A percentile compares a stretch with the other conserved stretches of the same genome.
phyloP scores from a whole-genome alignment of 768 basidiomycete species.

The Lepiota venenata region DNA sequence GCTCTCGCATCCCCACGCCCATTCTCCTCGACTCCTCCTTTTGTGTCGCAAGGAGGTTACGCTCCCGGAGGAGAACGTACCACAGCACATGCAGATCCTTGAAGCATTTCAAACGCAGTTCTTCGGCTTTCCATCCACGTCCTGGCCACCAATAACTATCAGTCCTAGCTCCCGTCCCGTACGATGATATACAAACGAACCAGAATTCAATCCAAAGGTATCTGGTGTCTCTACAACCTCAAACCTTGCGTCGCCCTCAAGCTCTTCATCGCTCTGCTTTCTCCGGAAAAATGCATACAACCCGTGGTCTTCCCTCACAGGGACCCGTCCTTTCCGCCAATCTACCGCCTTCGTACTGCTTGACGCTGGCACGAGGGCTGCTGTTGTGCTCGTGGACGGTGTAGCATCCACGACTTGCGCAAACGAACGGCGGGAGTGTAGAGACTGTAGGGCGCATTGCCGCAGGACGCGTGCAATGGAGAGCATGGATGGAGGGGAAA shows the following conservation, averaged over 20 bases:
- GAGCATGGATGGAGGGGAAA: constrained; percentile 13
- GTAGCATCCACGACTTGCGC: constrained; percentile 19
- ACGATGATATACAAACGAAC: constrained; percentile 17
- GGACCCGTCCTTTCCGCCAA: constrained; percentile 22
- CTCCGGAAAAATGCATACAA: constrained; percentile 75
- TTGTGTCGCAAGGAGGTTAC: constrained; percentile 89
- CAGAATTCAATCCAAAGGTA: constrained; percentile 24
- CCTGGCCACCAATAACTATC: constrained; percentile 43
- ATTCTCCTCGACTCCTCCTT: constrained; percentile 70
- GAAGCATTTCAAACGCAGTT: constrained; percentile 89
- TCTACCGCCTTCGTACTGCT: background rate
- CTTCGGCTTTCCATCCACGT: constrained; percentile 81
- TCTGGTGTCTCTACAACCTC: constrained; percentile 42
- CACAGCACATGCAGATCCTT: constrained; percentile 92
- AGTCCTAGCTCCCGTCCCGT: background rate
- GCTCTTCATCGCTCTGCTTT: constrained; percentile 37
- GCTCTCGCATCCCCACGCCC: constrained; percentile 32
- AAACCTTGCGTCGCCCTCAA: constrained; percentile 45
- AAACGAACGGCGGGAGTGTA: constrained; percentile 20
- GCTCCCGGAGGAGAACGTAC: constrained; percentile 87
- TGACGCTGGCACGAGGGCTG: background rate
- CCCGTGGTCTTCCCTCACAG: constrained; percentile 60
- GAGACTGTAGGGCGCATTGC: constrained; percentile 13
- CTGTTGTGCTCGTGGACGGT: background rate
- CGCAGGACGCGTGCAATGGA: constrained; percentile 16